A percentile compares a stretch with the other conserved stretches of the same genome.
These are phyloP conservation scores for Euphorbia peplus DNA, from an alignment of 345 rosid species.

Conservation along the genomic window DNA sequence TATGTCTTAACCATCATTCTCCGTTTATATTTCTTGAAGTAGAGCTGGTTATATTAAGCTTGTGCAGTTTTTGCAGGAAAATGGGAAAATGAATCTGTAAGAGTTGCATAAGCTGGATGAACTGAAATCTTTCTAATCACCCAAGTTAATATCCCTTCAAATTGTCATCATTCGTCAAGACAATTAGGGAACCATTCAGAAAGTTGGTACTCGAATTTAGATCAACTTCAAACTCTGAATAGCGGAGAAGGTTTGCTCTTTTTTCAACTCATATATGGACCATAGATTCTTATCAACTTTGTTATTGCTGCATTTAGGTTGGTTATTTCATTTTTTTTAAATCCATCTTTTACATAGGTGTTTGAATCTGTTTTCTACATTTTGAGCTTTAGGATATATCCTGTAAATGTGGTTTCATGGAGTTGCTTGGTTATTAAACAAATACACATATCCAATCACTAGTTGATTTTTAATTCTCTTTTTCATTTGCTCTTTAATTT, in stretches of 20 bases:
- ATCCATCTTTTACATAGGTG: not conserved
- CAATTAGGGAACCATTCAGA: not conserved
- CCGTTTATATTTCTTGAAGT: not conserved
- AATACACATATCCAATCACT: no score
- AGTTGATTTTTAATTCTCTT: no score
- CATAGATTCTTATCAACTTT: not conserved
- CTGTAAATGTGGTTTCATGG: not conserved
- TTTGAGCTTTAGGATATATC: not conserved
- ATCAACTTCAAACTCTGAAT: not conserved
- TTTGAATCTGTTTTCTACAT: not conserved
- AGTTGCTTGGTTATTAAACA: no score
- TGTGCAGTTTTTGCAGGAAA: conserved; percentile 16
- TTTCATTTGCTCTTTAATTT: no score
- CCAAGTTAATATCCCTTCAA: not conserved
- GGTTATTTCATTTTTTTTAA: not conserved
- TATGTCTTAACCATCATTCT: not conserved
- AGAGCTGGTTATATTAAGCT: not conserved
- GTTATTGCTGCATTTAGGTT: not conserved
- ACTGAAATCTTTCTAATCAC: not conserved
- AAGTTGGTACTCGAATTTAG: not conserved
- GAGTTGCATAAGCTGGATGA: not conserved
- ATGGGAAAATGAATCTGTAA: not conserved
- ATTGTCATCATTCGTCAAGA: not conserved
- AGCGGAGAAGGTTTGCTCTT: not conserved
- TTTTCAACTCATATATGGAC: not conserved